Evolutionary conservation across 78 protist species (phyloP), one percentile per base, ranked within the genome.

Genomic region (Creolimax fragrantissima): DNA sequence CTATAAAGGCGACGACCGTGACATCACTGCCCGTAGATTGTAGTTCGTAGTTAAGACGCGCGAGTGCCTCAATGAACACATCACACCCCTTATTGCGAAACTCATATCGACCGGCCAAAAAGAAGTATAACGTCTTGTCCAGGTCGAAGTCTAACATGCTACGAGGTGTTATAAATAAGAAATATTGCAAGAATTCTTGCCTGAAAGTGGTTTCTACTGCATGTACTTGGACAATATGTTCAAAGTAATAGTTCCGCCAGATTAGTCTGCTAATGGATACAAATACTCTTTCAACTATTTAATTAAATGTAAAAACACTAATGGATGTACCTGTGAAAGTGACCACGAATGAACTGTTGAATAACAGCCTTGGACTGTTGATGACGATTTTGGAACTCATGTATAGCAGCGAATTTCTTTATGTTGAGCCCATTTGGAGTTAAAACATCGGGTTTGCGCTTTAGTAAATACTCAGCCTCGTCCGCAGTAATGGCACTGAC

Each of bases 371-470:
- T 96, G 93, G 41, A n/a, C 66, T 85, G 84, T 3, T 92, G 93
- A 90, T 96, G 98, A 35, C 94, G 90, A 81, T 95, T 95, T 89
- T 96, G 98, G 89, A 95, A 95, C 67, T 95, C 96, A 88, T 96
- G 98, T 35, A 95, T 44, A 35, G 97, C 97, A 2, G 90, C 37
- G 42, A 93, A 93, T 86, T 90, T 41, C 42, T 81, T 93, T 66
- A 95, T 47, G 37, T 96, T 95, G 41, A 96, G 90, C 43, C 97
- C 98, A 86, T 96, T 96, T 43, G 98, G 98, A n/a, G 91, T 6
- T 36, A 96, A 84, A 2, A 95, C 90, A 85, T 96, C 98, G 2
- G 96, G 90, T 36, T 88, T 81, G 47, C 97, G 84, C 36, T 24
- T 45, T 5, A 96, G 94, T 6, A 95, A 90, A 39, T 45, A 4